Evolutionary conservation across 2,329 filamentous ascomycete genomes (phyloP), one percentile per base, ranked within the genome.

Genomic region (Fusarium sarcochroum): DNA sequence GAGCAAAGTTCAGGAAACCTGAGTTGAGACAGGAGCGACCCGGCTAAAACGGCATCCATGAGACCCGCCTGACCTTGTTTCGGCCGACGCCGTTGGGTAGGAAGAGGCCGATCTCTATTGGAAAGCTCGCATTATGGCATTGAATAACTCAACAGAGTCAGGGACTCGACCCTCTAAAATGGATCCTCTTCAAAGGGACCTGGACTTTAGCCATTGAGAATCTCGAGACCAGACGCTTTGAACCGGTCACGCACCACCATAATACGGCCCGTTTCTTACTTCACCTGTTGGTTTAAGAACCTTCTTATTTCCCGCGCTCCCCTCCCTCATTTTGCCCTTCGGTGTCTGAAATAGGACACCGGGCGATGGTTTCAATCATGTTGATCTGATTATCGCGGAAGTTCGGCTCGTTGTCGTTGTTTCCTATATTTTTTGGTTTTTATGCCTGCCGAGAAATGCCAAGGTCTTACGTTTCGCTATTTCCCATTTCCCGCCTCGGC

Each of bases 41-140:
- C 71, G 71, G 71, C 35, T 73, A 71, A 50, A 49, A 71, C 71
- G 71, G 71, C 71, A 73, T 69, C 69, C 35, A 18, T 30, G 14
- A 59, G 64, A 68, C 64, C 64, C 64, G 63, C 64, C 35, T 46
- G 63, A 59, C 44, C 30, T 64, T 65, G 27, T 35, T 66, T 68
- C 64, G 64, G 65, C 59, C 64, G 54, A 68, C 65, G 46, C 65
- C 53, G 65, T 60, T 59, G 50, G 59, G 10, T 53, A 35, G 45
- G 32, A 46, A 27, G 23, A 57, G 64, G 56, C 41, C 55, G 58
- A 71, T 72, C 59, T 58, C 51, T 58, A 40, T 49, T 59, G 20
- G 41, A 69, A 66, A 67, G 68, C 53, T 55, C 50, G 37, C 47
- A 52, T 59, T 41, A 65, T 64, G 41, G 58, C 59, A 66, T 56